Percentiles rank a stretch among this genome's conserved stretches.
These are phyloP conservation scores for Phoma sp. DNA, from an alignment of 2,329 filamentous ascomycete genomes.

Conservation along the genomic window DNA sequence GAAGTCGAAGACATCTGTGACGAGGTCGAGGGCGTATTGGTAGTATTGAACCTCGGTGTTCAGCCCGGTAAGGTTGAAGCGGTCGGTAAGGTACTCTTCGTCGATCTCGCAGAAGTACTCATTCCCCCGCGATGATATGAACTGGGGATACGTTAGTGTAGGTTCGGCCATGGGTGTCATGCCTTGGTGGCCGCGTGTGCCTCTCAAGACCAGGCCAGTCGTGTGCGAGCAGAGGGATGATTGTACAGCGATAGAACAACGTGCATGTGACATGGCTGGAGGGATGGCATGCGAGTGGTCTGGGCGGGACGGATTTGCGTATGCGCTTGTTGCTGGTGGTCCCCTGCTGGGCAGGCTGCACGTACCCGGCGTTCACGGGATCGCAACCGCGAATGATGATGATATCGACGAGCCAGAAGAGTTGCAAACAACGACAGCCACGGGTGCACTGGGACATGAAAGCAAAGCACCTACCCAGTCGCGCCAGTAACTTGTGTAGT, in stretches of 20 bases:
- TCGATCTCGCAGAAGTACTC: constrained; percentile 99
- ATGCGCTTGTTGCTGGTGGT: constrained; percentile 1
- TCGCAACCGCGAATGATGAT: not conserved
- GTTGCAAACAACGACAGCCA: not conserved
- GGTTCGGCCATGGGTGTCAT: not conserved
- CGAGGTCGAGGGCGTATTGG: constrained; percentile 95
- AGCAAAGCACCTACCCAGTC: constrained; percentile 82
- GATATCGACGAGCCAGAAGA: not conserved
- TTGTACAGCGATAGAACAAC: no score
- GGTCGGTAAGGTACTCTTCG: constrained; percentile 96
- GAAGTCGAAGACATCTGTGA: constrained; percentile 97
- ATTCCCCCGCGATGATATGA: constrained; percentile 96
- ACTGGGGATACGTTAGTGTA: constrained; percentile 62
- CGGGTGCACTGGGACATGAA: not conserved
- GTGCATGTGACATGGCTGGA: not conserved
- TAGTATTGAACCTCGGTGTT: constrained; percentile 99
- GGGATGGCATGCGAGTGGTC: not conserved
- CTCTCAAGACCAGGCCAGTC: no score
- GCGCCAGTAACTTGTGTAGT: constrained; percentile 99
- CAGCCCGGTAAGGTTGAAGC: constrained; percentile 96
- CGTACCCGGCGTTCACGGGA: constrained; percentile 4
- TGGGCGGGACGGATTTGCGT: not conserved
- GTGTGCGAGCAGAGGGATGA: no score
- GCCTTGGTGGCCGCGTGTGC: not conserved
- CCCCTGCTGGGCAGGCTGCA: constrained; percentile 1